Evolutionary conservation across 306 rosid genomes (phyloP).

Genomic region (Glycine tomentella): DNA sequence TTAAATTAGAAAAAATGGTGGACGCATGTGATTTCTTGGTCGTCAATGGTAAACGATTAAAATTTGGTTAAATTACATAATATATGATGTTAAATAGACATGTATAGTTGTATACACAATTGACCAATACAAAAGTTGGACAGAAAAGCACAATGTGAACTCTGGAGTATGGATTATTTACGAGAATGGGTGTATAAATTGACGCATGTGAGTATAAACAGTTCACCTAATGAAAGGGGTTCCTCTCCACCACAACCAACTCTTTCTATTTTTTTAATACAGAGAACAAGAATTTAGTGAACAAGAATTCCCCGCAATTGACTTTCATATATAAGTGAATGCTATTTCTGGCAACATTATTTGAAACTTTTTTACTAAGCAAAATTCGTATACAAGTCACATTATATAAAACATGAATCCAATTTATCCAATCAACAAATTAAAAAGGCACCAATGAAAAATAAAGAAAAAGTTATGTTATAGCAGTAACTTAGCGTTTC

Average conservation of each 20-base stretch:
- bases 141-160: neutral
- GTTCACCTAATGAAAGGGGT: neutral
- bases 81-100: neutral
- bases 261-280: neutral
- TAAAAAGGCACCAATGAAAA: too few species aligned
- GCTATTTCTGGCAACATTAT: too few species aligned
- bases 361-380: too few species aligned
- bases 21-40: neutral
- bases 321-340: too few species aligned
- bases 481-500: too few species aligned
- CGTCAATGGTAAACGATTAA: neutral
- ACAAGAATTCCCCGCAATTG: neutral
- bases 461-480: too few species aligned
- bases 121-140: neutral
- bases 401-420: too few species aligned
- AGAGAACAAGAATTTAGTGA: neutral
- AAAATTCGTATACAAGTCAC: too few species aligned
- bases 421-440: too few species aligned
- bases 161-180: neutral
- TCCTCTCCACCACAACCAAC: neutral
- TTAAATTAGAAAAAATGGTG: too few species aligned
- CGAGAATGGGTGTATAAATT: neutral
- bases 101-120: too few species aligned
- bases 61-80: neutral
- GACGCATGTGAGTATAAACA: neutral